Base-by-base conservation (phyloP, 164 flowering plant species). In the Chloranthus sessilifolius region DNA sequence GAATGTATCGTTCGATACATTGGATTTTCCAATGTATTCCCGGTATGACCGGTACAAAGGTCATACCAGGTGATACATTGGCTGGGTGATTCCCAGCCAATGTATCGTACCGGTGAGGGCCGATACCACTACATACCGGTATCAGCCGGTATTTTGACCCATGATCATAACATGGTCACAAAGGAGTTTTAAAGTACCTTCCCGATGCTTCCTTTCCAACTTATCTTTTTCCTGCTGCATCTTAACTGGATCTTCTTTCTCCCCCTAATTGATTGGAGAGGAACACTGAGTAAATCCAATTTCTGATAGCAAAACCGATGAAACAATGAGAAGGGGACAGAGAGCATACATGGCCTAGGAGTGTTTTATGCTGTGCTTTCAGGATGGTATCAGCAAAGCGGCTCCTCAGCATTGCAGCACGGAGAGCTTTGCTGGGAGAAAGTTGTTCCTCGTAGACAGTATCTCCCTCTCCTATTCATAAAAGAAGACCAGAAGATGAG, bases 331-430 rank as follows among this genome's bases (percentile, higher is more conserved):
- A 25, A 25, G 52, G 21, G 12, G 5, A 47, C 27, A 21, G 28
- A 41, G 39, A 20, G 17, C 66, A 65, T 74, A 89, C 97, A 51
- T 78, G 73, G 58, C 61, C 72, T 14, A 75, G 73, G 5, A 76
- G 75, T 15, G 80, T 72, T 57, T 74, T 74, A n/a, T 83, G 79
- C 35, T 74, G 82, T 7, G 97, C 95, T 67, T 78, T 90, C 47
- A 76, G 48, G 26, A 90, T 90, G 16, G 87, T 82, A 50, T 71
- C 85, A 5, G 95, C 96, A 74, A 82, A 90, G 15, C 96, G 96
- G 33, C 74, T 72, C 64, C 70, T 91, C 9, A 91, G 63, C 58
- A 65, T 65, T 50, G 95, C 98, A 67, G 80, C 88, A 40, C 98
- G 89, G 5, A 83, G 80, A 46, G 95, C 96, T 61, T 76, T 88